Percentiles rank a stretch among this genome's conserved stretches.
Conservation (phyloP, 208 protist genomes). For the Trypanosoma boissoni region DNA sequence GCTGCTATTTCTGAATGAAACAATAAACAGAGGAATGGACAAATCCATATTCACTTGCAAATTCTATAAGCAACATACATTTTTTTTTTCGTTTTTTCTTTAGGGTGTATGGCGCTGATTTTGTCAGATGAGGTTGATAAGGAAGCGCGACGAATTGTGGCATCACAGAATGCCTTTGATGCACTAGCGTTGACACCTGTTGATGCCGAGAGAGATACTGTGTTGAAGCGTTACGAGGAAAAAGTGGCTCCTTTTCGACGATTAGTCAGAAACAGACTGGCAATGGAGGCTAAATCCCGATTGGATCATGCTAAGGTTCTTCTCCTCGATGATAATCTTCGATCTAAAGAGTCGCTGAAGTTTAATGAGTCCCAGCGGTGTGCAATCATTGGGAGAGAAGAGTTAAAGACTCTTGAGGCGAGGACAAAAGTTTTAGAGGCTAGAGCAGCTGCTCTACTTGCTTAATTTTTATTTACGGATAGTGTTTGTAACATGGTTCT, state of each 20-base stretch:
- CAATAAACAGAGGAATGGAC: background rate
- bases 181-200: constrained; percentile 58
- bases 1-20: background rate
- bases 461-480: constrained; percentile 8
- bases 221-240: constrained; percentile 55
- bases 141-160: constrained; percentile 76
- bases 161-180: constrained; percentile 66
- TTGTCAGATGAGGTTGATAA: constrained; percentile 51
- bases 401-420: constrained; percentile 52
- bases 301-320: constrained; percentile 79
- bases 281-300: constrained; percentile 71
- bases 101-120: constrained; percentile 62
- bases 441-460: constrained; percentile 34
- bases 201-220: constrained; percentile 40
- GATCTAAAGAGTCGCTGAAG: constrained; percentile 43
- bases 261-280: constrained; percentile 71
- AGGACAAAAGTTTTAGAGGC: constrained; percentile 66
- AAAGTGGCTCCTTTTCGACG: constrained; percentile 62
- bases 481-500: too few species aligned
- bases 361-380: constrained; percentile 34
- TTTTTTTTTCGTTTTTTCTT: constrained; percentile 15
- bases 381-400: constrained; percentile 32
- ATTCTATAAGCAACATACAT: too few species aligned
- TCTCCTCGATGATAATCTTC: constrained; percentile 60
- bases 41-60: too few species aligned